Base-by-base conservation (phyloP, 2,329 filamentous ascomycete species). In the Sporothrix brasiliensis region DNA sequence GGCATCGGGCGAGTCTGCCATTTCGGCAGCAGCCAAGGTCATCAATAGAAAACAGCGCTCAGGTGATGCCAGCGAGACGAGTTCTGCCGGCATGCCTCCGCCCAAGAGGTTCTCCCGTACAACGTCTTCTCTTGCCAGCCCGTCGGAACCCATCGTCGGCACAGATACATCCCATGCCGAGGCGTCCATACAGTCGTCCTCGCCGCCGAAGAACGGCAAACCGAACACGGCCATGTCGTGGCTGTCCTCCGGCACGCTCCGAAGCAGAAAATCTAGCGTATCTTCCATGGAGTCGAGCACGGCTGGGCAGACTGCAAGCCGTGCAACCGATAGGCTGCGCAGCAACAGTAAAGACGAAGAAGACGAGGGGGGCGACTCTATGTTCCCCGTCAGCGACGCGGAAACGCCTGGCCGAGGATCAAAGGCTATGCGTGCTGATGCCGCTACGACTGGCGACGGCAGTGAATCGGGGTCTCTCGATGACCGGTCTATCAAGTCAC, bases 161-260 rank as follows among this genome's bases (percentile, higher is more conserved):
- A 88, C 89, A 0, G 89, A 93, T 75, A 84, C 86, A 47, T 84
- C 87, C 0, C 89, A 90, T 73, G 88, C 88, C 24, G 90, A 93
- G 72, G 83, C 88, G 14, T 86, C 87, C 74, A 87, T 86, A 72
- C 83, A 85, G 16, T 86, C 84, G 4, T 83, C 82, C 1, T 86
- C 85, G 44, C 83, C 84, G 5, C 85, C 86, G 1, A 86, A 88
- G 50, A 83, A 88, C 66, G 83, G 83, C 71, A 61, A 71, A 7
- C 82, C 87, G 76, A 90, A 90, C 30, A 83, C 85, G 27, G 83
- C 86, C 34, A 92, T 93, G 84, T 89, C 89, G 69, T 88, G 88
- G 52, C 82, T 92, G 52, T 88, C 90, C n/a, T 86, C 83, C 21
- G 83, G 86, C 21, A 87, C 90, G 78, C 73, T 56, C 79, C 75